A percentile compares a stretch with the other conserved stretches of the same genome.
Evolutionary conservation across 1,284 basidiomycete species (phyloP).

Genomic region (Boletellus deceptivus): DNA sequence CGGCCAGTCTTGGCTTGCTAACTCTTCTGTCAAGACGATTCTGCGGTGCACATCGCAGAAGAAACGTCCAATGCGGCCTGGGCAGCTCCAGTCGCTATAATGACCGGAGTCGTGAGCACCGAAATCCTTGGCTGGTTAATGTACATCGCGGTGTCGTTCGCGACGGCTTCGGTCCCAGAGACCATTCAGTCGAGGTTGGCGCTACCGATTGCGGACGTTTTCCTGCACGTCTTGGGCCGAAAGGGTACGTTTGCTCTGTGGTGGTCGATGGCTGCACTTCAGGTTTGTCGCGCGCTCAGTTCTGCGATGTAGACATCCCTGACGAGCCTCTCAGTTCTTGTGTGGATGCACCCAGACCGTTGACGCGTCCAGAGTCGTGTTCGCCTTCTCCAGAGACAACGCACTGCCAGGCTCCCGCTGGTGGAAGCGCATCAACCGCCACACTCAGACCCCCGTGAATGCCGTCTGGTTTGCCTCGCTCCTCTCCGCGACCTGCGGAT

Average conservation of each 20-base stretch:
- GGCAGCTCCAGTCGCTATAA: constrained; percentile 73
- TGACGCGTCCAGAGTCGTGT: constrained; percentile 68
- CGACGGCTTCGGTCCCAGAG: constrained; percentile 49
- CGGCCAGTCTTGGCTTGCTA: not conserved
- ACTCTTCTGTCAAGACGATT: constrained; percentile 40
- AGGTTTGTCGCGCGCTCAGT: constrained; percentile 37
- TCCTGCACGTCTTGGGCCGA: constrained; percentile 58
- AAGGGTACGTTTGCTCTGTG: constrained; percentile 63
- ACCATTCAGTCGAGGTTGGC: constrained; percentile 48
- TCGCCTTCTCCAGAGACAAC: constrained; percentile 68
- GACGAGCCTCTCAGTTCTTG: constrained; percentile 23
- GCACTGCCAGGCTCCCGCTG: constrained; percentile 65
- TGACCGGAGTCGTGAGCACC: constrained; percentile 56
- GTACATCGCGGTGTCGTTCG: constrained; percentile 60
- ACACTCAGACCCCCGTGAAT: constrained; percentile 61
- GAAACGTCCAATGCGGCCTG: constrained; percentile 63
- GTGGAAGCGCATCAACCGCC: constrained; percentile 57
- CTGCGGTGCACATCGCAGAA: constrained; percentile 71
- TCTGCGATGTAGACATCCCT: not conserved
- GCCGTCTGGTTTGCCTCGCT: constrained; percentile 69
- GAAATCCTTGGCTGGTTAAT: constrained; percentile 62
- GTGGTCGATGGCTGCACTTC: constrained; percentile 62
- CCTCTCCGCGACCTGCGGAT: constrained; percentile 50
- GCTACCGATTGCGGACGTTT: constrained; percentile 65
- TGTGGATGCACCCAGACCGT: constrained; percentile 64